Evolutionary conservation across 345 rosid species (phyloP).

Genomic region (Ceriops zippeliana): DNA sequence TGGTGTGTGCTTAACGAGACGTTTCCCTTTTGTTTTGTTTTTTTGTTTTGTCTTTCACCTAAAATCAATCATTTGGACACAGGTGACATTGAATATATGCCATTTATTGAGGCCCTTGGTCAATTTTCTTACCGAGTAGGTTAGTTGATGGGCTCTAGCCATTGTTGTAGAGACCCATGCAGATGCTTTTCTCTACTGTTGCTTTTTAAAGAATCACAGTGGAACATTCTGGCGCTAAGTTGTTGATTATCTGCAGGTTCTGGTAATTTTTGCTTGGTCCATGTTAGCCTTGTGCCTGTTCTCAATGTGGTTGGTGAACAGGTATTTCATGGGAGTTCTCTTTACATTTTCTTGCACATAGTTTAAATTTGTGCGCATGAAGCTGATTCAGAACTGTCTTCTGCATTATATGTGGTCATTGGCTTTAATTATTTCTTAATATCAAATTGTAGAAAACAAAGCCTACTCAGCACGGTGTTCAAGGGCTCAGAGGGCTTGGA

Average conservation of each 20-base stretch:
- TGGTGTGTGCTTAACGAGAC: background rate
- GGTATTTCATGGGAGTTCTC: conserved; percentile 33
- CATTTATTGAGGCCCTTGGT: conserved; percentile 93
- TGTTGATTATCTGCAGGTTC: conserved; percentile 48
- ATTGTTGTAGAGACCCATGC: background rate
- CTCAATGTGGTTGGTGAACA: conserved; percentile 95
- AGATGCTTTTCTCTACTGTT: background rate
- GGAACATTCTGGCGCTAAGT: background rate
- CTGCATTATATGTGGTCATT: background rate
- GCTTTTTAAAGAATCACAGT: background rate
- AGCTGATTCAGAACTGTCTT: background rate
- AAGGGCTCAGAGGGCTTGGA: conserved; percentile 80
- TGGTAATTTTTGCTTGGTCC: conserved; percentile 91
- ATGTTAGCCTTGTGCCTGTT: conserved; percentile 98
- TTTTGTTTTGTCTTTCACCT: conserved; percentile 1
- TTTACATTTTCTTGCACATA: background rate
- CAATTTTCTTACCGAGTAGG: conserved; percentile 94
- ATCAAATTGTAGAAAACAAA: conserved; percentile 71
- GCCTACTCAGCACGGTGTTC: conserved; percentile 96
- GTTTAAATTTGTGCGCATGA: background rate
- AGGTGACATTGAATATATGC: conserved; percentile 99
- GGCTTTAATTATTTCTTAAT: background rate
- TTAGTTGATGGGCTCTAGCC: conserved; percentile 30
- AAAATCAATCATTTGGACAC: conserved; percentile 20
- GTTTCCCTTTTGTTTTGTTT: background rate